These are phyloP conservation scores for Gillenia trifoliata DNA, from an alignment of 306 rosid genomes.

Conservation along the genomic window DNA sequence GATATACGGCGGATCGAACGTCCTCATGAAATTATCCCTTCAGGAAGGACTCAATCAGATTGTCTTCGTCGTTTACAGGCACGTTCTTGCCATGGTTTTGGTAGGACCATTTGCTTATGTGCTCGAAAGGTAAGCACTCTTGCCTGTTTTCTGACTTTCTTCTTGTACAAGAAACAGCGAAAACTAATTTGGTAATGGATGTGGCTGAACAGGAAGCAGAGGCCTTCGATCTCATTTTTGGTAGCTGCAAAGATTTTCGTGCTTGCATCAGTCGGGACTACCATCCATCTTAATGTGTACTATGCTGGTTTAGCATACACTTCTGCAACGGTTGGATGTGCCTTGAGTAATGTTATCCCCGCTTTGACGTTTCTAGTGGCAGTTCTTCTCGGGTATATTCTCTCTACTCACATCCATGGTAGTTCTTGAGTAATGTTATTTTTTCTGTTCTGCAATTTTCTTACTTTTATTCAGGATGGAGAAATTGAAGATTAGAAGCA, in stretches of 20 bases:
- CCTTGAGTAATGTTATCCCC: conserved; percentile 34
- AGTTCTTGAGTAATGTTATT: no score
- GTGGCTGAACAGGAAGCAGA: no score
- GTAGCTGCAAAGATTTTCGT: conserved; percentile 22
- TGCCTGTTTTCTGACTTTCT: not conserved
- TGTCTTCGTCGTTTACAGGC: conserved; percentile 33
- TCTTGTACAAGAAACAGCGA: not conserved
- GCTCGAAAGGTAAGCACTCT: conserved; percentile 18
- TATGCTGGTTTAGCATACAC: conserved; percentile 29
- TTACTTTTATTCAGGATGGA: conserved; percentile 28
- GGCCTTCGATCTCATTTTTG: conserved; percentile 6
- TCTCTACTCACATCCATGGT: no score
- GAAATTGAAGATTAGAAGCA: conserved; percentile 26
- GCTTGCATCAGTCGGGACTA: conserved; percentile 31
- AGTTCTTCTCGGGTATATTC: conserved; percentile 23
- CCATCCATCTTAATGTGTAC: conserved; percentile 30
- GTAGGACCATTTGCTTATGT: conserved; percentile 27
- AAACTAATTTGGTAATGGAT: not conserved
- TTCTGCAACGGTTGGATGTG: conserved; percentile 28
- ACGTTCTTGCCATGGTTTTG: conserved; percentile 22
- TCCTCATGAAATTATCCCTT: conserved; percentile 17
- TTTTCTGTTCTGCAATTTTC: not conserved
- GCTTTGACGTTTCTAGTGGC: conserved; percentile 31
- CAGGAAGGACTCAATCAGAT: conserved; percentile 28
- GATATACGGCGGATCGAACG: conserved; percentile 9